Percentiles rank a stretch among this genome's conserved stretches.
These are phyloP conservation scores for Erythrobasidium hasegawianum DNA, from an alignment of 1,284 basidiomycete species.

Conservation along the genomic window DNA sequence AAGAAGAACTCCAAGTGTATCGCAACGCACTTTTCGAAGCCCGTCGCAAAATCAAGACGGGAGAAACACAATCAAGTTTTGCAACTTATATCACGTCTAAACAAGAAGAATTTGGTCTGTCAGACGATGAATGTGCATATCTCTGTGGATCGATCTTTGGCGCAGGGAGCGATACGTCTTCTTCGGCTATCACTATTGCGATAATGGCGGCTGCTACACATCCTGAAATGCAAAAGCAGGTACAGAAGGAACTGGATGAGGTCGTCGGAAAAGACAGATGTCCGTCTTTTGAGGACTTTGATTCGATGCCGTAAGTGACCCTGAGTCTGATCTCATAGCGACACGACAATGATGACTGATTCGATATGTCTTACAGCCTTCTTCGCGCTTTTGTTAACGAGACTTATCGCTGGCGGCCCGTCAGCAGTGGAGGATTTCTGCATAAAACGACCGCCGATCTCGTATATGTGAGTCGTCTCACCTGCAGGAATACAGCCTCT, in stretches of 20 bases:
- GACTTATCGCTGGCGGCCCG: conserved; percentile 62
- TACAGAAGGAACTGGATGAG: conserved; percentile 61
- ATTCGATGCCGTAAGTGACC: conserved; percentile 49
- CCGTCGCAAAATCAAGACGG: conserved; percentile 39
- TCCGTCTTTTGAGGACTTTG: conserved; percentile 49
- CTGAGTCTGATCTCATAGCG: too few species aligned
- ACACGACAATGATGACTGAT: too few species aligned
- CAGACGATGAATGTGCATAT: conserved; percentile 46
- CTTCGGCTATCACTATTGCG: conserved; percentile 57
- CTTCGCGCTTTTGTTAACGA: conserved; percentile 62
- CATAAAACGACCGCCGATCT: conserved; percentile 9
- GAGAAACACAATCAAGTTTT: conserved; percentile 50
- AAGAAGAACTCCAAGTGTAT: conserved; percentile 60
- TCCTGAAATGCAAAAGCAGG: conserved; percentile 57
- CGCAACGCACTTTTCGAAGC: conserved; percentile 55
- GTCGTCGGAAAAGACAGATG: conserved; percentile 49
- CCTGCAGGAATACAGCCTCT: too few species aligned
- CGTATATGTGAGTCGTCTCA: conserved; percentile 21
- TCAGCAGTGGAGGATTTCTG: conserved; percentile 33
- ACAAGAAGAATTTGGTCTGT: conserved; percentile 44
- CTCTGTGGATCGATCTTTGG: conserved; percentile 48
- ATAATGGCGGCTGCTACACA: conserved; percentile 63
- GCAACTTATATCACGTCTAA: conserved; percentile 45
- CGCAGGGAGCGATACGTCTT: conserved; percentile 45
- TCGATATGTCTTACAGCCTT: too few species aligned